Evolutionary conservation across 805 yeast species (phyloP).

Genomic region (Metschnikowia kofuensis): DNA sequence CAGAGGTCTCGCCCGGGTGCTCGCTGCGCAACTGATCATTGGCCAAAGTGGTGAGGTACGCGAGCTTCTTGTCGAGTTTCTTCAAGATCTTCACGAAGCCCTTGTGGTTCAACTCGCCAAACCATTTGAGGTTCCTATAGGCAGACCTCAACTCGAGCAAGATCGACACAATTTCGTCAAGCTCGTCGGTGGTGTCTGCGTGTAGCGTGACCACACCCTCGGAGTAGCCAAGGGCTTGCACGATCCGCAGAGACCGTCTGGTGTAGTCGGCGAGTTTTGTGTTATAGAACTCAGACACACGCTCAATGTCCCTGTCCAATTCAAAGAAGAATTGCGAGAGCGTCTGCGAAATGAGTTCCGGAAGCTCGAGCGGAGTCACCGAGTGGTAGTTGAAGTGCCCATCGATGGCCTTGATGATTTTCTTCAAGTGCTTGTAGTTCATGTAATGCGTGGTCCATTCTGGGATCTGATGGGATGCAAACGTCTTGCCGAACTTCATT

Average conservation of each 20-base stretch:
- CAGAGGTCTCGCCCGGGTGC: slow-evolving; percentile 1
- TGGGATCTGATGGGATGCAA: slow-evolving; percentile 84
- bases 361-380: slow-evolving; percentile 21
- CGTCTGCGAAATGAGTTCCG: slow-evolving; percentile 40
- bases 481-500: slow-evolving; percentile 82
- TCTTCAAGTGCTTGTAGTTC: slow-evolving; percentile 82
- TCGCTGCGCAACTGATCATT: slow-evolving; percentile 18
- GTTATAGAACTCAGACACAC: slow-evolving; percentile 76
- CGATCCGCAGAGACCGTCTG: slow-evolving; percentile 55
- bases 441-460: slow-evolving; percentile 85
- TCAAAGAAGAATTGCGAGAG: slow-evolving; percentile 70
- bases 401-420: slow-evolving; percentile 66
- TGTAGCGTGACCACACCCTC: slow-evolving; percentile 24
- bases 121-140: slow-evolving; percentile 87
- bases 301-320: slow-evolving; percentile 77
- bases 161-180: slow-evolving; percentile 45
- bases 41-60: slow-evolving; percentile 22
- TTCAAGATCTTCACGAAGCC: slow-evolving; percentile 87
- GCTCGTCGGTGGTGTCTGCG: slow-evolving; percentile 38
- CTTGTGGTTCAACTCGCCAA: slow-evolving; percentile 85
- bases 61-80: slow-evolving; percentile 78
- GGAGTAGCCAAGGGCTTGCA: slow-evolving; percentile 32
- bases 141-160: slow-evolving; percentile 72
- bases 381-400: slow-evolving; percentile 34
- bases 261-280: slow-evolving; percentile 71